Percentiles rank a stretch among this genome's conserved stretches.
phyloP scores from a whole-genome alignment of 306 rosid genomes.

The Glycine latifolia region DNA sequence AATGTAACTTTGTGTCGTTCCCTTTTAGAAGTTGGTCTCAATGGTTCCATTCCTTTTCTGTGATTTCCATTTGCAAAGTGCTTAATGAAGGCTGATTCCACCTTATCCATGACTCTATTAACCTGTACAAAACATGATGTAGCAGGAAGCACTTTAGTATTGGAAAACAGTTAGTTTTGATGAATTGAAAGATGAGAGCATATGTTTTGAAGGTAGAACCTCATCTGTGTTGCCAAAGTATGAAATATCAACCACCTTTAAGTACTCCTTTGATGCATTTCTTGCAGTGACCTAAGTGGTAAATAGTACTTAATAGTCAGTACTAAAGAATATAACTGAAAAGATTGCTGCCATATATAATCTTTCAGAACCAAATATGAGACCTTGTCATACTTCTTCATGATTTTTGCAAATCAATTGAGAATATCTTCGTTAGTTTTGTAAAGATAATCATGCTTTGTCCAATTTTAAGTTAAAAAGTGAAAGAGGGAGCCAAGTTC shows the following conservation, averaged over 20 bases:
- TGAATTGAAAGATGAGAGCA: neutral
- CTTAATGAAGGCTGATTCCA: constrained; percentile 53
- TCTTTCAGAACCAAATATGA: neutral
- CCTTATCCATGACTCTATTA: constrained; percentile 62
- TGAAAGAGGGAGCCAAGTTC: too few species aligned
- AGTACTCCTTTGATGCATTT: constrained; percentile 60
- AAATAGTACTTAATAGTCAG: neutral
- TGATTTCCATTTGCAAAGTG: neutral
- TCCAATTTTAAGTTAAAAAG: too few species aligned
- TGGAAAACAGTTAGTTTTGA: neutral
- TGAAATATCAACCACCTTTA: constrained; percentile 65
- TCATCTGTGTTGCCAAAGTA: constrained; percentile 59
- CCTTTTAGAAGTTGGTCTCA: constrained; percentile 50
- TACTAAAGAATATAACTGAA: constrained; percentile 11
- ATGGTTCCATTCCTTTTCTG: constrained; percentile 8
- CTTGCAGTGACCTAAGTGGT: constrained; percentile 44
- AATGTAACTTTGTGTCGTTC: constrained; percentile 4
- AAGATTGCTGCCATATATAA: neutral
- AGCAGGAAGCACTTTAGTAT: neutral
- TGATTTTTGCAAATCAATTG: too few species aligned
- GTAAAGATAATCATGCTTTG: too few species aligned
- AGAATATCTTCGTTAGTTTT: too few species aligned
- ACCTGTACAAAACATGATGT: constrained; percentile 49
- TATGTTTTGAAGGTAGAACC: constrained; percentile 41
- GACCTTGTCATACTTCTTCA: too few species aligned